These are phyloP conservation scores for Saturnispora halmiae DNA, from an alignment of 805 yeast species.

Conservation along the genomic window DNA sequence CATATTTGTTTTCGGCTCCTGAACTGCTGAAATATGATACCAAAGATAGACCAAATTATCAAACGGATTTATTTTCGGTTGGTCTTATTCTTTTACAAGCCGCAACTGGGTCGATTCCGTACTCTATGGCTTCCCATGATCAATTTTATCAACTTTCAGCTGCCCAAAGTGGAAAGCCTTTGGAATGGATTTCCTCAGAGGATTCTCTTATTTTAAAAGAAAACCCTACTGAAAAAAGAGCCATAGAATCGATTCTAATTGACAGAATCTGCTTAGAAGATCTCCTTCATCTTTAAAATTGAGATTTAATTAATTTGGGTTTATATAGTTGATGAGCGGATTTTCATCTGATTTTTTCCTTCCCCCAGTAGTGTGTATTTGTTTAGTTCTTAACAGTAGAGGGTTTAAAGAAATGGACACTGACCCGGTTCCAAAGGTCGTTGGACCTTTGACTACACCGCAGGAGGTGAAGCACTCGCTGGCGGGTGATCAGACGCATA, in stretches of 20 bases:
- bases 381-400: background rate
- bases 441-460: conserved; percentile 9
- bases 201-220: conserved; percentile 19
- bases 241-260: conserved; percentile 25
- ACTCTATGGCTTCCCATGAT: conserved; percentile 24
- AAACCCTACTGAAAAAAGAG: conserved; percentile 14
- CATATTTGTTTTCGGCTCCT: conserved; percentile 41
- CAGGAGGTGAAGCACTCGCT: conserved; percentile 10
- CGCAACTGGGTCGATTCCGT: conserved; percentile 40
- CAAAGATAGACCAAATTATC: conserved; percentile 20
- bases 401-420: conserved; percentile 1
- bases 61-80: conserved; percentile 37
- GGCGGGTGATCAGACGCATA: conserved; percentile 5
- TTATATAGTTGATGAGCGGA: background rate
- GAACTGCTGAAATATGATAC: conserved; percentile 30
- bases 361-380: background rate
- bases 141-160: conserved; percentile 27
- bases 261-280: conserved; percentile 24
- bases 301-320: background rate
- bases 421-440: conserved; percentile 7
- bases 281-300: background rate
- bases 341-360: background rate
- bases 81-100: conserved; percentile 39
- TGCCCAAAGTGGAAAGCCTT: conserved; percentile 26
- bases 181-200: conserved; percentile 26